Conservation (phyloP, 352 stramenopile genomes). For the Phytophthora foliorum region DNA sequence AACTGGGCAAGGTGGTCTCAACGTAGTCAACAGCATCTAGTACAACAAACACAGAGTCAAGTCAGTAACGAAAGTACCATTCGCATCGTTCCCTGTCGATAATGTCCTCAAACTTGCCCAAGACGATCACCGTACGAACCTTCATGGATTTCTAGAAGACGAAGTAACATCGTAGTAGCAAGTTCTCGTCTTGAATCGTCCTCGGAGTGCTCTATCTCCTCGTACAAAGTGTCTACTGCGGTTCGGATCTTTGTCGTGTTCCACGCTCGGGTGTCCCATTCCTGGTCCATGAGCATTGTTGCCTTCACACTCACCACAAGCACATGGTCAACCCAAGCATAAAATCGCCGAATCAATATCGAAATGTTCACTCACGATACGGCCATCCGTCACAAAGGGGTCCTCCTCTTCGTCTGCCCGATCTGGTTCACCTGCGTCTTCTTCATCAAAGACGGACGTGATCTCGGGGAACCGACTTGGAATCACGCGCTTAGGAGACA, state of each 20-base stretch:
- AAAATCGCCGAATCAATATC: background rate
- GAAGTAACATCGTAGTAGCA: slow-evolving; percentile 75
- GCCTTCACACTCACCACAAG: slow-evolving; percentile 42
- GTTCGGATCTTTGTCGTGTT: slow-evolving; percentile 67
- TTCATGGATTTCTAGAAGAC: slow-evolving; percentile 75
- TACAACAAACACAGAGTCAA: background rate
- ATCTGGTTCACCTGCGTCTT: slow-evolving; percentile 35
- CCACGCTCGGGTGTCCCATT: slow-evolving; percentile 84
- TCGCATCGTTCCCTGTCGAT: background rate
- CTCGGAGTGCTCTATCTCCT: slow-evolving; percentile 63
- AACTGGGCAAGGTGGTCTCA: slow-evolving; percentile 70
- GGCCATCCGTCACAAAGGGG: slow-evolving; percentile 42
- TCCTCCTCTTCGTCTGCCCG: slow-evolving; percentile 39
- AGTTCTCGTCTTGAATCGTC: slow-evolving; percentile 56
- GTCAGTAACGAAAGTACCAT: background rate
- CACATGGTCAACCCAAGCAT: background rate
- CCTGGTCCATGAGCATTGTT: slow-evolving; percentile 81
- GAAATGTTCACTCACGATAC: slow-evolving; percentile 55
- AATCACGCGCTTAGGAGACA: slow-evolving; percentile 59
- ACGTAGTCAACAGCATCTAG: slow-evolving; percentile 69
- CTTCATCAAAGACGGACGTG: slow-evolving; percentile 28
- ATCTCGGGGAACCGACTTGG: slow-evolving; percentile 61
- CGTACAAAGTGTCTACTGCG: slow-evolving; percentile 75
- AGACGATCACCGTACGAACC: slow-evolving; percentile 41
- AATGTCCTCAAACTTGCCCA: background rate